Percentiles rank a stretch among this genome's conserved stretches.
Evolutionary conservation across 192 early-diverging fungal species (phyloP).

Genomic region (Coemansia sp.): DNA sequence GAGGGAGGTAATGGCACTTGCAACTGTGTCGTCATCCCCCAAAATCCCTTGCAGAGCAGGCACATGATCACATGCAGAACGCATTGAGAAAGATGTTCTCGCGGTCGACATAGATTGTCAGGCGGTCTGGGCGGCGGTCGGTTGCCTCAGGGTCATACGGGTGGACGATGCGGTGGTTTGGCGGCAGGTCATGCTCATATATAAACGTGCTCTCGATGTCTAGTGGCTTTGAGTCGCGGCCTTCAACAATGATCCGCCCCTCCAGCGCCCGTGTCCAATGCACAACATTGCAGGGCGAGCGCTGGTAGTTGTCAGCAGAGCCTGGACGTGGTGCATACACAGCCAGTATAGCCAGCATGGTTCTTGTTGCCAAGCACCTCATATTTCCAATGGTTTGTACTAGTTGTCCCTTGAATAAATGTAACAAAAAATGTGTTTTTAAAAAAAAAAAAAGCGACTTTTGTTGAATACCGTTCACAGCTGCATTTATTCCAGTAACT

Average conservation of each 20-base stretch:
- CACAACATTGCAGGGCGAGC: constrained; percentile 43
- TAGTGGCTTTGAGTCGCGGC: constrained; percentile 30
- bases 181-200: constrained; percentile 40
- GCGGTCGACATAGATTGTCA: constrained; percentile 49
- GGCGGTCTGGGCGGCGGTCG: constrained; percentile 27
- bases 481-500: too few relatives aligned
- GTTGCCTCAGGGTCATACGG: constrained; percentile 32
- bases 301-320: constrained; percentile 32
- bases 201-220: constrained; percentile 29
- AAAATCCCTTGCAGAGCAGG: background rate
- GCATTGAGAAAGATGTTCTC: constrained; percentile 48
- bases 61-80: constrained; percentile 24
- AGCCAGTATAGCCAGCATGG: background rate
- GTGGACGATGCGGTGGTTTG: constrained; percentile 48
- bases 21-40: background rate
- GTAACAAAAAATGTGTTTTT: too few relatives aligned
- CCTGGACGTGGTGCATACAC: background rate
- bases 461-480: too few relatives aligned
- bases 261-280: constrained; percentile 51
- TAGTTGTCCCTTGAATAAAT: too few relatives aligned
- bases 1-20: background rate
- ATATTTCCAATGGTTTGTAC: too few relatives aligned
- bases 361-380: too few relatives aligned
- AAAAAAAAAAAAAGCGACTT: too few relatives aligned
- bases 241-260: constrained; percentile 40